Evolutionary conservation across 495 filamentous ascomycete genomes (phyloP).

Genomic region (Neurospora tetraspora): DNA sequence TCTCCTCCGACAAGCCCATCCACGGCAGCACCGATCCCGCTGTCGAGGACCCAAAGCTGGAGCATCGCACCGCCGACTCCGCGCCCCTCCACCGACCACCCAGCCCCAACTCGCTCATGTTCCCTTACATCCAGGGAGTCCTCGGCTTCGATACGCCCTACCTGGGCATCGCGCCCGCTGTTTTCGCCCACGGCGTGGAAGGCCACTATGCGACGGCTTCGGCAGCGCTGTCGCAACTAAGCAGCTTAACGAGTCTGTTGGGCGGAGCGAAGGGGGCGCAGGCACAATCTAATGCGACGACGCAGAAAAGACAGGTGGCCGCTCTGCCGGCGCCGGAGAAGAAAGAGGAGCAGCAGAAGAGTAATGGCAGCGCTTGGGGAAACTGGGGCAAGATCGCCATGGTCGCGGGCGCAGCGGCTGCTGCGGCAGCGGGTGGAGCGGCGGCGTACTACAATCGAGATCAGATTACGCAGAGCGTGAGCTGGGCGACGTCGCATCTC

Average conservation of each 20-base stretch:
- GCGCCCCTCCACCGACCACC: constrained; percentile 16
- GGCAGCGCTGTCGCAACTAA: constrained; percentile 57
- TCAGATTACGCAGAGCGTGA: constrained; percentile 57
- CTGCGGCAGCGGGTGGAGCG: constrained; percentile 76
- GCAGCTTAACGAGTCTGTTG: constrained; percentile 50
- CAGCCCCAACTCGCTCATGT: constrained; percentile 42
- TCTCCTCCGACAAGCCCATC: constrained; percentile 61
- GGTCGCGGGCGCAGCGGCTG: constrained; percentile 70
- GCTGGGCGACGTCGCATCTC: constrained; percentile 85
- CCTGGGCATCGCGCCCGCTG: constrained; percentile 78
- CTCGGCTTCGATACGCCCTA: constrained; percentile 95
- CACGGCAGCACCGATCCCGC: constrained; percentile 14
- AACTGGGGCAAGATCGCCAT: constrained; percentile 75
- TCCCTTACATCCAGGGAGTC: constrained; percentile 69
- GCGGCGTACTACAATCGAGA: constrained; percentile 80
- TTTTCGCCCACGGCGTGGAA: constrained; percentile 84
- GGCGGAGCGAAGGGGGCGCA: constrained; percentile 32
- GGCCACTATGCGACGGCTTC: constrained; percentile 68
- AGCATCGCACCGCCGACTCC: constrained; percentile 10
- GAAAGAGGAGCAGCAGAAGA: constrained; percentile 15
- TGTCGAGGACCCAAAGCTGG: background rate
- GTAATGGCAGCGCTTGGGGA: constrained; percentile 39
- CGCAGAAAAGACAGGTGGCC: constrained; percentile 14
- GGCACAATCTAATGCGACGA: constrained; percentile 12
- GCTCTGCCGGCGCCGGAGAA: constrained; percentile 24